phyloP scores from a whole-genome alignment of 306 rosid genomes.

The Rosa persica region DNA sequence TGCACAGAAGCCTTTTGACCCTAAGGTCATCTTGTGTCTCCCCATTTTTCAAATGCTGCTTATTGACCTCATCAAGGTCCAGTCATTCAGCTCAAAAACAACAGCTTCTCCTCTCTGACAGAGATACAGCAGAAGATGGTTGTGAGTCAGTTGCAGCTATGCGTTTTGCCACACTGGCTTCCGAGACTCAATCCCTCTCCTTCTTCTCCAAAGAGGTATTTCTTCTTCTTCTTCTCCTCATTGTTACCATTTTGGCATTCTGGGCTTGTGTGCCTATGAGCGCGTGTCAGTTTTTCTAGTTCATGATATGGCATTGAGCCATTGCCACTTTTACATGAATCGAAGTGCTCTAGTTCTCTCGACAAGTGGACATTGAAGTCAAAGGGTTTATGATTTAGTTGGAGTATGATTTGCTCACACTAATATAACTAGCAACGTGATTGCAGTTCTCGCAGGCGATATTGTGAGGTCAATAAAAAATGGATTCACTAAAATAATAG shows the following conservation, averaged over 20 bases:
- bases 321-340: background rate
- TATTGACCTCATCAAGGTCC: slow-evolving; percentile 3
- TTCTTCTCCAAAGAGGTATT: slow-evolving; percentile 30
- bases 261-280: background rate
- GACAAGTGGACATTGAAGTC: background rate
- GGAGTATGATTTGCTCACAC: background rate
- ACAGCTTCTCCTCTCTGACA: background rate
- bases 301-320: slow-evolving; percentile 9
- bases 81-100: background rate
- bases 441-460: too few relatives aligned
- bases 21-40: background rate
- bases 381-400: background rate
- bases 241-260: background rate
- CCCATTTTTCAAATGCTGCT: background rate
- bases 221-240: background rate
- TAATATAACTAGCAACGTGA: background rate
- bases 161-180: slow-evolving; percentile 35
- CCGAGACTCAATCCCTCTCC: slow-evolving; percentile 16
- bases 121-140: slow-evolving; percentile 36
- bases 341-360: background rate
- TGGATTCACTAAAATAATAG: too few relatives aligned
- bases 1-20: background rate
- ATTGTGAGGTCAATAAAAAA: too few relatives aligned
- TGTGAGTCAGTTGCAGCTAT: slow-evolving; percentile 43
- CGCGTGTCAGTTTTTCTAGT: background rate